Evolutionary conservation across 768 basidiomycete genomes (phyloP), one percentile per base, ranked within the genome.

Genomic region (Leccinellum luteum): DNA sequence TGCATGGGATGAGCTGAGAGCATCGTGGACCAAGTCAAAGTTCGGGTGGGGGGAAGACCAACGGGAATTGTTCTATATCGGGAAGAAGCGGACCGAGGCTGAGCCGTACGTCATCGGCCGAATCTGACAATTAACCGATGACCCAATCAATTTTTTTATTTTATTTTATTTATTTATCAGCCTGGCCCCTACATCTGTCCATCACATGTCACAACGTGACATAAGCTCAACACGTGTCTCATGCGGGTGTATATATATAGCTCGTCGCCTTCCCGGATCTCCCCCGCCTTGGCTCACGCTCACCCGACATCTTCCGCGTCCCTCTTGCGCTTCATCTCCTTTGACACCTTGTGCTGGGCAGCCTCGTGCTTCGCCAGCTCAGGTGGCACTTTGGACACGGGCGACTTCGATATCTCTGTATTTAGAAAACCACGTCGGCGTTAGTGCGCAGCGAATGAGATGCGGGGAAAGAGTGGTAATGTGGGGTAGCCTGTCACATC

Each of bases 291-390:
- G 25, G 19, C 17, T 13, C 48, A 49, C 49, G 19, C 9, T 64
- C 47, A 85, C 1, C 79, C 85, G 63, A 84, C 74, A 72, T 93
- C 92, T 27, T 94, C 92, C 49, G 79, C 89, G 27, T 94, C 92
- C 43, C 92, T 81, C 77, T 92, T 94, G 64, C 92, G 81, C 79
- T 95, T 97, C 94, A 96, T 97, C 74, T 96, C 94, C 67, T 87
- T 79, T 55, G 94, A 89, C 44, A 97, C 87, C 69, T 87, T 87
- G 70, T 94, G 91, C 73, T 93, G 92, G 6, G 95, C 94, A 1
- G 93, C 77, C 68, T 94, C 93, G 71, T 98, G 96, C 66, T 89
- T 87, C 13, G 91, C 93, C 55, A 98, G 78, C 68, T 98, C 95
- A 6, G 80, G 72, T 8, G 95, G 82, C 55, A 97, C 89, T 70